Percentiles rank a stretch among this genome's conserved stretches.
Conservation (phyloP, 2,329 filamentous ascomycete genomes). For the Pseudocercospora macadamiae region DNA sequence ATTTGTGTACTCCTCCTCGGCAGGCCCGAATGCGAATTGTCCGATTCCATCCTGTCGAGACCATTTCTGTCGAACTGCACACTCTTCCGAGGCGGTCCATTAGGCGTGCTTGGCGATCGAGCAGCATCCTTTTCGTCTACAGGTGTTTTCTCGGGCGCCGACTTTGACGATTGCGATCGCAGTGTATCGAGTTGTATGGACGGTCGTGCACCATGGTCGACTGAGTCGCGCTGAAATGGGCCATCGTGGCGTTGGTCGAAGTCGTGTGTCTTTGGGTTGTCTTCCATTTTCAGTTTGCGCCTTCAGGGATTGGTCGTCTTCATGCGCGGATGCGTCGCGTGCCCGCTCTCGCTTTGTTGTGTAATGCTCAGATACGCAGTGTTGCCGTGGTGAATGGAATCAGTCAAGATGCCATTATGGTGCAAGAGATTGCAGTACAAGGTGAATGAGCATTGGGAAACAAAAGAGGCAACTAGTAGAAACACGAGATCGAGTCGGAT, state of each 20-base stretch:
- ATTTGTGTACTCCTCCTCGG: slow-evolving; percentile 23
- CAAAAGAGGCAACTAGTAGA: background rate
- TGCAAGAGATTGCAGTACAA: background rate
- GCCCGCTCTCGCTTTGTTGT: background rate
- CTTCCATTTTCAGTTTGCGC: slow-evolving; percentile 23
- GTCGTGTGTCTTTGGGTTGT: slow-evolving; percentile 34
- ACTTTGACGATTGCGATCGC: background rate
- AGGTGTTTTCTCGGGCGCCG: background rate
- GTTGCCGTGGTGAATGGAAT: background rate
- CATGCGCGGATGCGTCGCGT: background rate
- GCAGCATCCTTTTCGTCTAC: background rate
- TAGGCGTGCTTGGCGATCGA: background rate
- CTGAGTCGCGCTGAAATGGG: slow-evolving; percentile 29
- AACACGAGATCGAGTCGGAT: too few species aligned
- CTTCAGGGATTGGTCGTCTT: background rate
- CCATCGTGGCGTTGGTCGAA: slow-evolving; percentile 40
- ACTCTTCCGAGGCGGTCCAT: slow-evolving; percentile 20
- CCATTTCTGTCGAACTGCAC: slow-evolving; percentile 21
- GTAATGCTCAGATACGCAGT: background rate
- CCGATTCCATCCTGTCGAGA: slow-evolving; percentile 16
- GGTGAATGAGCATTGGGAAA: background rate
- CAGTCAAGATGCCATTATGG: background rate
- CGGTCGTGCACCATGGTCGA: slow-evolving; percentile 4
- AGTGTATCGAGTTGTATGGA: slow-evolving; percentile 16
- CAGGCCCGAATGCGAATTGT: slow-evolving; percentile 20